A percentile compares a stretch with the other conserved stretches of the same genome.
These are phyloP conservation scores for Boletellus sp. DNA, from an alignment of 768 basidiomycete species.

Conservation along the genomic window DNA sequence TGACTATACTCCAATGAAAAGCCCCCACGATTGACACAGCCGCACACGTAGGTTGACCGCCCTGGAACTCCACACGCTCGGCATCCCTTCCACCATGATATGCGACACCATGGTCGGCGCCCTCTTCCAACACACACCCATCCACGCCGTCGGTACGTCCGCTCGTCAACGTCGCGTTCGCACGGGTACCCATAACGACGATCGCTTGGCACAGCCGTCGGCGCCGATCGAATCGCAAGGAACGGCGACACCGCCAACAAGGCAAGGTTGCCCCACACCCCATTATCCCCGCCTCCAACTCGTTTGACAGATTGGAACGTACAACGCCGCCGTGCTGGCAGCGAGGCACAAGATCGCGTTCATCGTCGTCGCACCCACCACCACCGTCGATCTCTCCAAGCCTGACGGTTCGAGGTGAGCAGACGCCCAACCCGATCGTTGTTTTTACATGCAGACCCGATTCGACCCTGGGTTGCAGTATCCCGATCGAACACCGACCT, in stretches of 20 bases:
- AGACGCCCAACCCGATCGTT: too few relatives aligned
- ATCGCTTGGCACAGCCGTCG: constrained; percentile 52
- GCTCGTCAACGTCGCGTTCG: background rate
- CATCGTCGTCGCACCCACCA: constrained; percentile 89
- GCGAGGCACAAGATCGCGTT: constrained; percentile 86
- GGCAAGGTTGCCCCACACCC: constrained; percentile 28
- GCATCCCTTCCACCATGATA: constrained; percentile 88
- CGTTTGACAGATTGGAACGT: constrained; percentile 70
- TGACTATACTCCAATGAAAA: constrained; percentile 19
- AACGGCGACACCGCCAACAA: constrained; percentile 99
- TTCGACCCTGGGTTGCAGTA: constrained; percentile 35
- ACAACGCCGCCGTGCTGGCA: constrained; percentile 92
- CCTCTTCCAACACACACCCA: constrained; percentile 80
- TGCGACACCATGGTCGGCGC: constrained; percentile 98
- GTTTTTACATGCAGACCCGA: background rate
- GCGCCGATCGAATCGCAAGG: constrained; percentile 82
- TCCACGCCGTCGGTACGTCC: constrained; percentile 70
- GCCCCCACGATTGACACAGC: background rate
- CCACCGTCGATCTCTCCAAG: constrained; percentile 84
- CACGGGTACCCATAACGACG: background rate
- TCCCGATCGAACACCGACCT: constrained; percentile 93
- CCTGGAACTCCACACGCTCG: constrained; percentile 79
- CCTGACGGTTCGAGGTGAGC: constrained; percentile 59
- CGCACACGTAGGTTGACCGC: constrained; percentile 66
- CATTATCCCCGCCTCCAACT: background rate